phyloP scores from a whole-genome alignment of 768 basidiomycete species.

The Gloeopeniophorella convolvens region DNA sequence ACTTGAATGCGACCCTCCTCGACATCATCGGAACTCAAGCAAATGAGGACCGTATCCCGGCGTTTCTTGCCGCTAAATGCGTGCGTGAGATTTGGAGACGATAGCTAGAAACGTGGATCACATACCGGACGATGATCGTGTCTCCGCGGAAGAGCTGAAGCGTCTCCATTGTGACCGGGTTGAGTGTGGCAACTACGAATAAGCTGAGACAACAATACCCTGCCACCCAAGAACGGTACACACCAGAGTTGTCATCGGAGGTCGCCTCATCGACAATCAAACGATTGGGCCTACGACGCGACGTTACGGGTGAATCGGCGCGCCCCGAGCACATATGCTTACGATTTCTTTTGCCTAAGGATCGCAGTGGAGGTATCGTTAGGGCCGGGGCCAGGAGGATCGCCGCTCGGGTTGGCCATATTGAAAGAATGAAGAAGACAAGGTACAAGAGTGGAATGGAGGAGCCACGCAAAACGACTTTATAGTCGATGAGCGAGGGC shows the following conservation, averaged over 20 bases:
- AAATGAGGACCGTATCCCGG: constrained; percentile 95
- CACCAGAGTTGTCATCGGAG: constrained; percentile 94
- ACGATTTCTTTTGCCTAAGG: constrained; percentile 97
- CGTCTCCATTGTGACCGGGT: constrained; percentile 94
- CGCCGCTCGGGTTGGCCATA: constrained; percentile 80
- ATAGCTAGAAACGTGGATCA: neutral
- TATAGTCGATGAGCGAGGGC: constrained; percentile 11
- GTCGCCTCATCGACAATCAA: constrained; percentile 94
- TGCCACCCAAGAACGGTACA: constrained; percentile 20
- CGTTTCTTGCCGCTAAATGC: constrained; percentile 86
- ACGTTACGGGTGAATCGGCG: constrained; percentile 17
- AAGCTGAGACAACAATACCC: neutral
- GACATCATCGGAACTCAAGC: constrained; percentile 90
- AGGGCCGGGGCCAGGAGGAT: constrained; percentile 73
- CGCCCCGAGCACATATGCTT: constrained; percentile 29
- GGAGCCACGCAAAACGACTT: neutral
- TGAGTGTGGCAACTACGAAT: constrained; percentile 79
- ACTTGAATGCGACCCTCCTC: constrained; percentile 97
- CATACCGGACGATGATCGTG: constrained; percentile 87
- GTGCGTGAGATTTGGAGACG: neutral
- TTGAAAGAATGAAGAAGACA: neutral
- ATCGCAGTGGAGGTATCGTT: constrained; percentile 95
- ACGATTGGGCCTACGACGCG: constrained; percentile 75
- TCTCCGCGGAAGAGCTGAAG: constrained; percentile 95
- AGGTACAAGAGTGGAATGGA: neutral